phyloP scores from a whole-genome alignment of 345 rosid genomes.

The Populus tremula region DNA sequence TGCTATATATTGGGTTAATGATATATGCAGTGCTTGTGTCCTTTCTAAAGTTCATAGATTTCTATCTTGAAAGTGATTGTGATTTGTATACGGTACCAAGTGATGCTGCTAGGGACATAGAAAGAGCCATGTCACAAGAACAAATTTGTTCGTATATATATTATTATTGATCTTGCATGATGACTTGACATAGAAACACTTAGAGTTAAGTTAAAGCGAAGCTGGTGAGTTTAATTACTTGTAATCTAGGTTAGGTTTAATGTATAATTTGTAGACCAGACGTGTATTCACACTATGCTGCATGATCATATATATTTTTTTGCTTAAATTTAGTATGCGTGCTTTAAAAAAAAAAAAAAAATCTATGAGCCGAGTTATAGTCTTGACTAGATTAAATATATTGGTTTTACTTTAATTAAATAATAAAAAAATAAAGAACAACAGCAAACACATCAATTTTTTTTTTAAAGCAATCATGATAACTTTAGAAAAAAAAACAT shows the following conservation, averaged over 20 bases:
- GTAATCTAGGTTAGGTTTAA: background rate
- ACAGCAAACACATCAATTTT: too few relatives aligned
- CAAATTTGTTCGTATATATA: background rate
- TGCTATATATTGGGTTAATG: background rate
- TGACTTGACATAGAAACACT: background rate
- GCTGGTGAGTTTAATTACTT: background rate
- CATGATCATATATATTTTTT: too few relatives aligned
- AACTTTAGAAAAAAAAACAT: too few relatives aligned
- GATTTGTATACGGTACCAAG: background rate
- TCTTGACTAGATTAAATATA: too few relatives aligned
- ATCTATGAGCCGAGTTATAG: too few relatives aligned
- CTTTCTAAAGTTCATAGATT: background rate
- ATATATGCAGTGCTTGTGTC: background rate
- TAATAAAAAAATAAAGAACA: too few relatives aligned
- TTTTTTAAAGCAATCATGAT: too few relatives aligned
- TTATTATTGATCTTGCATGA: background rate
- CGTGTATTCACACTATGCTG: too few relatives aligned
- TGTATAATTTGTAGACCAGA: too few relatives aligned
- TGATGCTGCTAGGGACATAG: conserved; percentile 3
- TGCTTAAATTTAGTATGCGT: too few relatives aligned
- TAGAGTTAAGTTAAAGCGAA: background rate
- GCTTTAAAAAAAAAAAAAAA: too few relatives aligned
- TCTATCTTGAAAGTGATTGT: conserved; percentile 8
- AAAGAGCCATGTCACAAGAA: background rate
- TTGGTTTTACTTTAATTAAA: too few relatives aligned